Evolutionary conservation across 2,329 filamentous ascomycete genomes (phyloP), one percentile per base, ranked within the genome.

Genomic region (Helminthosporium solani): DNA sequence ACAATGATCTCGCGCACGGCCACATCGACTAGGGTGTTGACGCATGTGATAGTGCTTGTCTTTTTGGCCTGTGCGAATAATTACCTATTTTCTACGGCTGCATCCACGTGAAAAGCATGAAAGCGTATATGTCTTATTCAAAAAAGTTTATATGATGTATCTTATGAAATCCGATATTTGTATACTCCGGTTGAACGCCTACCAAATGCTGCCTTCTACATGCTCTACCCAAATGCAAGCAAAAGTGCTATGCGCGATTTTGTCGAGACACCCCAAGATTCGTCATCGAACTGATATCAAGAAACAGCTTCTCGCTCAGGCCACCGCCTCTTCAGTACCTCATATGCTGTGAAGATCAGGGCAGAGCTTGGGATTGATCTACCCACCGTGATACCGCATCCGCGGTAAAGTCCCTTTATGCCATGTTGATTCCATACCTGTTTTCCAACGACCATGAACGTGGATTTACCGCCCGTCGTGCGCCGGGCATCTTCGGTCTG

Each of bases 331-430:
- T 90, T 90, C 69, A 99, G 71, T 12, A 85, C 87, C 72, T 97
- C 94, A 67, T 91, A 97, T 50, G 97, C 84, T 51, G 94, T 91
- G 64, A 99, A 99, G 50, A 99, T 99, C 64, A 97, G 90, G 7
- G 94, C 94, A n/a, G 91, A 96, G 70, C 91, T 96, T 2, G 94
- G 94, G 25, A 90, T 91, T 28, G 90, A 87, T 50, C 94, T 82
- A 25, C 85, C 77, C 36, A 94, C 90, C 0, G 94, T 99, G 56
- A 99, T 94, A 25, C 94, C 94, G 61, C 94, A 99, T 3, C 94
- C 94, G 42, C 92, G 84, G 68, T 99, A 99, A 68, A 97, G 76
- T 2, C 90, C 92, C 53, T 82, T 85, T 16, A 97, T 49, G 0
- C 94, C 94, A 49, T 91, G 84, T 60, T 90, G 82, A 50, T 78